A percentile compares a stretch with the other conserved stretches of the same genome.
Evolutionary conservation across 2,329 filamentous ascomycete genomes (phyloP).

Genomic region (Emergomyces orientalis): DNA sequence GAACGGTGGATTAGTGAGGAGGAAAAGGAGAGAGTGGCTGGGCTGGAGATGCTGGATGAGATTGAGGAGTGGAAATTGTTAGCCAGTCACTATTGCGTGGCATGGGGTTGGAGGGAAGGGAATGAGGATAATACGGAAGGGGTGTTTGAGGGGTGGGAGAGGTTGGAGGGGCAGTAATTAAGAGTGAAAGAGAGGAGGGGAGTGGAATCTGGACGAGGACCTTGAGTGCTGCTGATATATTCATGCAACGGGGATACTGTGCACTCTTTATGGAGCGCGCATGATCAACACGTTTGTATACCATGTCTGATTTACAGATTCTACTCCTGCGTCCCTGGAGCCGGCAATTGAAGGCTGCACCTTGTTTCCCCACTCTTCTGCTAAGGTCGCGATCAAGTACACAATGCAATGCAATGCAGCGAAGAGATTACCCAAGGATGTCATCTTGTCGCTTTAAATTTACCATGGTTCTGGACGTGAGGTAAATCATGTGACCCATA

Average conservation of each 20-base stretch:
- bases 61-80: slow-evolving; percentile 88
- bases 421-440: too few relatives aligned
- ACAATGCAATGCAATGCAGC: too few relatives aligned
- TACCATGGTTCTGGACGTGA: too few relatives aligned
- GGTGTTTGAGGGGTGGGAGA: slow-evolving; percentile 31
- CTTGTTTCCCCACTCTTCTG: neutral
- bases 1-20: slow-evolving; percentile 57
- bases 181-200: neutral
- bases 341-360: neutral
- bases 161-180: slow-evolving; percentile 22
- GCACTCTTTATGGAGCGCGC: neutral
- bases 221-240: neutral
- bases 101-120: slow-evolving; percentile 68
- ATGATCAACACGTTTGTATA: neutral
- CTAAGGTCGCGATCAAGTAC: neutral
- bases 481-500: too few relatives aligned
- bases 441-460: too few relatives aligned
- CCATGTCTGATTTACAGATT: neutral
- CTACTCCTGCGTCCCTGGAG: neutral
- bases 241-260: neutral
- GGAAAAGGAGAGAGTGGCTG: slow-evolving; percentile 72
- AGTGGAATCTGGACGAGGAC: neutral
- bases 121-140: slow-evolving; percentile 29
- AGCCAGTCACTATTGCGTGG: slow-evolving; percentile 79
- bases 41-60: slow-evolving; percentile 82